phyloP scores from a whole-genome alignment of 2,329 filamentous ascomycete genomes.

The Bipolaris sorokiniana region DNA sequence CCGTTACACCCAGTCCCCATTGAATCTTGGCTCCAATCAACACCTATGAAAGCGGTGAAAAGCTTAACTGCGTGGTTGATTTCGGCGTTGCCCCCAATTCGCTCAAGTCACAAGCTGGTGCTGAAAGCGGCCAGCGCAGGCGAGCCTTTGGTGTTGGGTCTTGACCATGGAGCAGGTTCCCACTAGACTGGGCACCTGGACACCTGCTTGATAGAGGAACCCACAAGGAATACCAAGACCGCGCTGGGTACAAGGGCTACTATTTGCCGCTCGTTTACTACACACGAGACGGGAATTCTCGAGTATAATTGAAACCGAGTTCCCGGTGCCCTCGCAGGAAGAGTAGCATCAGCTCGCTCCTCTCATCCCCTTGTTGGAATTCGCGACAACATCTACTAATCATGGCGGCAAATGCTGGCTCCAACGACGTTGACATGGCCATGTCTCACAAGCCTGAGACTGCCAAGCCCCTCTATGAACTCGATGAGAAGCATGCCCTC shows the following conservation, averaged over 20 bases:
- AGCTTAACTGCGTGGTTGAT: slow-evolving; percentile 9
- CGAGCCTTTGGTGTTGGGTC: background rate
- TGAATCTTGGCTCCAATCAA: slow-evolving; percentile 24
- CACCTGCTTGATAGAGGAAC: slow-evolving; percentile 31
- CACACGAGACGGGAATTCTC: background rate
- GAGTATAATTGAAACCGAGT: slow-evolving; percentile 23
- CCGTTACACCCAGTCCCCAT: slow-evolving; percentile 20
- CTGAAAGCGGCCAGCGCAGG: slow-evolving; percentile 1
- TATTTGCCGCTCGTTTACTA: slow-evolving; percentile 18
- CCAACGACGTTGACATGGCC: slow-evolving; percentile 45
- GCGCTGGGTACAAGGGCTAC: slow-evolving; percentile 1
- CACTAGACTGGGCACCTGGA: slow-evolving; percentile 1
- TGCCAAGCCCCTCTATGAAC: slow-evolving; percentile 41
- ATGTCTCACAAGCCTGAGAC: slow-evolving; percentile 44
- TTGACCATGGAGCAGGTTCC: background rate
- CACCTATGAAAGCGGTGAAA: slow-evolving; percentile 14
- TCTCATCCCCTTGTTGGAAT: slow-evolving; percentile 2
- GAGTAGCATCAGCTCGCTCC: slow-evolving; percentile 16
- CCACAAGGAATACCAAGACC: slow-evolving; percentile 30
- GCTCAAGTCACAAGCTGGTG: slow-evolving; percentile 39
- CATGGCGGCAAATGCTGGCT: slow-evolving; percentile 42
- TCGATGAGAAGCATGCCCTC: slow-evolving; percentile 42
- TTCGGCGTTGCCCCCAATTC: slow-evolving; percentile 12
- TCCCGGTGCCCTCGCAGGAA: slow-evolving; percentile 7
- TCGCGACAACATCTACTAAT: slow-evolving; percentile 12